Base-by-base conservation (phyloP, 2,329 filamentous ascomycete genomes). In the Nannizziopsis arthrosporioides region DNA sequence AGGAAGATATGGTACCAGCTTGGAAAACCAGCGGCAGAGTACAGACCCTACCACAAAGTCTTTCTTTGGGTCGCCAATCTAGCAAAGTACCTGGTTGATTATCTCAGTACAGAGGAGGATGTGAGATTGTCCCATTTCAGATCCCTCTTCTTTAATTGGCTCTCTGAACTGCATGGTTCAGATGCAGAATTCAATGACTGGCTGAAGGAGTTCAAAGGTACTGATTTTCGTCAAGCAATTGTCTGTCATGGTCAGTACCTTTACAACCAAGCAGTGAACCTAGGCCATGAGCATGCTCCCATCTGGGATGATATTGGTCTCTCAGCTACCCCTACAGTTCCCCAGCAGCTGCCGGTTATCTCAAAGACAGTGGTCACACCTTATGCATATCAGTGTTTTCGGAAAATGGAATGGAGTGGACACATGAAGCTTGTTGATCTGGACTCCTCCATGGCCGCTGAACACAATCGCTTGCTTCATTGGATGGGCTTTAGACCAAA, bases 21-120 rank as follows among this genome's bases (percentile, higher is more conserved):
- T 1, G 57, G 57, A 1, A 53, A 49, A 1, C 82, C 85, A 0
- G 69, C 78, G 0, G 22, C 53, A 0, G 78, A 80, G 34, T 93
- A 92, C 56, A 53, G 51, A 9, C 66, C 77, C 1, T 88, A 81
- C 55, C 75, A 81, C 50, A 42, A 64, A 0, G 72, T 77, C 0
- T 90, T 87, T 52, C 51, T 80, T 0, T 92, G 84, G 84, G 63
- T 89, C 1, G 81, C 78, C 0, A 73, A 82, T 45, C 67, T 92
- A 0, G 72, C 76, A 0, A 90, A 89, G 58, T 79, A 87, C 56
- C 73, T 84, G 18, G 71, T 88, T 1, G 82, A 88, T 52, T 92
- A 75, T 54, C 68, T 84, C 42, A 44, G 57, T 5, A 44, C 52
- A 1, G 43, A 55, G 9, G 51, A 51, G 31, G 47, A 53, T 1